Evolutionary conservation across 2,329 filamentous ascomycete species (phyloP), one percentile per base, ranked within the genome.

Genomic region (Xylariales sp.): DNA sequence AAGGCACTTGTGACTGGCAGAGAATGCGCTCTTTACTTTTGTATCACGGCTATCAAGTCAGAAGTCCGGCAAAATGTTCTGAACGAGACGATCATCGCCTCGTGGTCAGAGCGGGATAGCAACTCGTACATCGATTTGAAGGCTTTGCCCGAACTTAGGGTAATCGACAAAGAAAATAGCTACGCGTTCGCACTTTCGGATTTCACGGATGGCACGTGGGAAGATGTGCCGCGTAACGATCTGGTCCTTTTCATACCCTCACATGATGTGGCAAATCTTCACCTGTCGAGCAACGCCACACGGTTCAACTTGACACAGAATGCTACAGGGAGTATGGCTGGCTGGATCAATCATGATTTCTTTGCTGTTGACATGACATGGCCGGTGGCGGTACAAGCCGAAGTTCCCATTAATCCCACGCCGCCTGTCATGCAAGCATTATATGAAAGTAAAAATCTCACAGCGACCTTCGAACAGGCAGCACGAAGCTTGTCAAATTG

Each of bases 1-100:
- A 62, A 74, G 12, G 66, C 70, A 1, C 23, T 62, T 10, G 64
- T 74, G 32, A 64, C 69, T 3, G 74, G 69, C 3, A 74, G 67
- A 28, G 74, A 76, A 52, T 75, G 74, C 39, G 73, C 72, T 9
- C 68, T 75, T 1, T 73, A 69, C 49, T 72, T 75, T 59, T 76
- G 73, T 30, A 14, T 39, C 30, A 72, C 73, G 12, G 66, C 66
- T 1, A 71, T 69, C 28, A 43, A 65, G 9, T 69, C 73, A 1
- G 30, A 14, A 3, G 67, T 63, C 3, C 10, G 7, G n/a, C 18
- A 50, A 36, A 52, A 45, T 7, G 16, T 28, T 3, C 41, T 66
- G 1, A 6, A 36, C 3, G 64, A 66, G 16, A 6, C 23, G n/a
- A 30, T 16, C 2, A 48, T 66, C 12, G 52, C 16, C 10, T 43